These are phyloP conservation scores for Berberis thunbergii DNA, from an alignment of 164 flowering plant genomes.

Conservation along the genomic window DNA sequence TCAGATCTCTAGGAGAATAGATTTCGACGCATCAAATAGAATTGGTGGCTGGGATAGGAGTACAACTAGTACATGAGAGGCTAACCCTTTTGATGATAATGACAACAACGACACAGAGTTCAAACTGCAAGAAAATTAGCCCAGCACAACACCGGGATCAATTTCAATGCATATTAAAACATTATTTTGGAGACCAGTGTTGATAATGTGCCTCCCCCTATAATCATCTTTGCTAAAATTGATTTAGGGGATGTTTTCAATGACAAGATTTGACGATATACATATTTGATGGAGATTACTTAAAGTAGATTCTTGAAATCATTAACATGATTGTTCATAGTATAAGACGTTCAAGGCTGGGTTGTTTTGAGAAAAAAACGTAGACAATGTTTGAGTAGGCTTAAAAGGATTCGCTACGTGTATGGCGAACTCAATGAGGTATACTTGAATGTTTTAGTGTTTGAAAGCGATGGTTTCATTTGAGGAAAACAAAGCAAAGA, in stretches of 20 bases:
- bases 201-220: slow-evolving; percentile 61
- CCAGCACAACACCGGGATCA: slow-evolving; percentile 50
- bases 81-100: slow-evolving; percentile 55
- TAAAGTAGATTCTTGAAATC: too few species aligned
- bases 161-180: slow-evolving; percentile 76
- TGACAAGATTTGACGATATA: slow-evolving; percentile 55
- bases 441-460: too few species aligned
- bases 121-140: slow-evolving; percentile 14
- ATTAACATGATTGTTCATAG: too few species aligned
- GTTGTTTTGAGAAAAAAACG: too few species aligned
- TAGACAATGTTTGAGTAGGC: too few species aligned
- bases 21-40: slow-evolving; percentile 14
- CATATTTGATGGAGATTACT: slow-evolving; percentile 35
- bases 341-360: too few species aligned
- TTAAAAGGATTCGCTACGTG: too few species aligned
- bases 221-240: slow-evolving; percentile 64
- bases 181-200: slow-evolving; percentile 83
- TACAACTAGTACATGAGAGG: slow-evolving; percentile 29
- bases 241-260: slow-evolving; percentile 64
- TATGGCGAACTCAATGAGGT: too few species aligned
- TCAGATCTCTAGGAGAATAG: too few species aligned
- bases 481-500: too few species aligned
- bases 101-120: not conserved
- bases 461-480: too few species aligned
- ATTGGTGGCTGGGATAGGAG: not conserved